Percentiles rank a stretch among this genome's conserved stretches.
Evolutionary conservation across 805 yeast species (phyloP).

Genomic region (Saccharomycopsis sp.): DNA sequence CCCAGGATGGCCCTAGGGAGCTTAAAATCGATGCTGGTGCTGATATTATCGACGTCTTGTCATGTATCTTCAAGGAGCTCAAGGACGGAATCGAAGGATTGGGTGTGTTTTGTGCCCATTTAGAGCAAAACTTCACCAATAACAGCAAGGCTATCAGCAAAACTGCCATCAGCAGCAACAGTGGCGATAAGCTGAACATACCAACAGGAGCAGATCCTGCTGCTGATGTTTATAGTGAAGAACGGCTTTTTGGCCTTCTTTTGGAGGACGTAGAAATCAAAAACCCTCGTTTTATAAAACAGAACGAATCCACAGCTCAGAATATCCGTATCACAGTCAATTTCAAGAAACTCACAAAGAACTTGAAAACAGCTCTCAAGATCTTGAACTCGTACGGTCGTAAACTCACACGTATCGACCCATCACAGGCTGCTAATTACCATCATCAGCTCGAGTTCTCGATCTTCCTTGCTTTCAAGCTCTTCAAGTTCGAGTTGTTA

Average conservation of each 20-base stretch:
- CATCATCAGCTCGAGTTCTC: slow-evolving; percentile 18
- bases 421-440: not conserved
- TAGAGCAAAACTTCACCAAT: not conserved
- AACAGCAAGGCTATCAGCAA: not conserved
- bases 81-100: not conserved
- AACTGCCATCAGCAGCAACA: too few relatives aligned
- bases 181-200: not conserved
- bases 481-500: slow-evolving; percentile 18
- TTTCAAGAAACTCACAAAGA: slow-evolving; percentile 10
- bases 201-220: not conserved
- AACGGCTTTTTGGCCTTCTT: not conserved
- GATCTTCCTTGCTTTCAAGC: slow-evolving; percentile 17
- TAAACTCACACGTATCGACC: slow-evolving; percentile 3
- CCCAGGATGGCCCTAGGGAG: not conserved
- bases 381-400: slow-evolving; percentile 13
- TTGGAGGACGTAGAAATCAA: not conserved
- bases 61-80: not conserved
- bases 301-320: not conserved
- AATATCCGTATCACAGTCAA: slow-evolving; percentile 3
- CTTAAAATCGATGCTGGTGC: not conserved
- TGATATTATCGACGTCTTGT: not conserved
- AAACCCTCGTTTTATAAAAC: not conserved
- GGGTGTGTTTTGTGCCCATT: not conserved
- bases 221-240: not conserved
- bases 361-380: slow-evolving; percentile 14